Evolutionary conservation across 306 rosid genomes (phyloP), one percentile per base, ranked within the genome.

Genomic region (Sophora flavescens): DNA sequence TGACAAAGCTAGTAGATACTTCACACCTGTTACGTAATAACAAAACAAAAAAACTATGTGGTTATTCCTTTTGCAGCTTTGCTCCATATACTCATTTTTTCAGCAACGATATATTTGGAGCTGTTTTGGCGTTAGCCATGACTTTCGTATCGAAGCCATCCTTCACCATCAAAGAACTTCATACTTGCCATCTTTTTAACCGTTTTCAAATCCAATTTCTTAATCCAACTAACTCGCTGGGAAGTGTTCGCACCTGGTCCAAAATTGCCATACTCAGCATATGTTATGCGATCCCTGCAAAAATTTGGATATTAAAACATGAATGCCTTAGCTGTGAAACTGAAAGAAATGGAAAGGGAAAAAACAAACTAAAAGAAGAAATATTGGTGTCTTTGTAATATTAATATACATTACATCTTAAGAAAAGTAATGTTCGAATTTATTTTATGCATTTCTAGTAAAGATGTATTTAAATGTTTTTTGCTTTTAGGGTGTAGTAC

Each of bases 181-280:
- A 63, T 9, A 48, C 85, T 86, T 3, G 78, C 57, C 53, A 88
- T 52, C 16, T 14, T 14, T n/a, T 36, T 57, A 44, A 88, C 4
- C 0, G 78, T 77, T 2, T 18, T 1, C 4, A 6, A 3, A 50
- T 53, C 82, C 28, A 91, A 78, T 6, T 78, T 82, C 72, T 79
- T 91, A 33, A 50, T 64, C 98, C 97, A 93, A 0, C 9, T 35
- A 39, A 89, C 98, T n/a, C 96, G 72, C 6, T 54, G 14, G 0
- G 87, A 73, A 2, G 56, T 74, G 51, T 76, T 35, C 0, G 93
- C 67, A n/a, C 97, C 96, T 2, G 83, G 70, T 17, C 98, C 98
- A 6, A 6, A 81, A 77, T 90, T 89, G 0, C 35, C 77, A 15
- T 82, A 47, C 79, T 93, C 97, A 1, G 81, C 82, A 17, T 83